Base-by-base conservation (phyloP, 164 flowering plant genomes). In the Aristolochia fimbriata region DNA sequence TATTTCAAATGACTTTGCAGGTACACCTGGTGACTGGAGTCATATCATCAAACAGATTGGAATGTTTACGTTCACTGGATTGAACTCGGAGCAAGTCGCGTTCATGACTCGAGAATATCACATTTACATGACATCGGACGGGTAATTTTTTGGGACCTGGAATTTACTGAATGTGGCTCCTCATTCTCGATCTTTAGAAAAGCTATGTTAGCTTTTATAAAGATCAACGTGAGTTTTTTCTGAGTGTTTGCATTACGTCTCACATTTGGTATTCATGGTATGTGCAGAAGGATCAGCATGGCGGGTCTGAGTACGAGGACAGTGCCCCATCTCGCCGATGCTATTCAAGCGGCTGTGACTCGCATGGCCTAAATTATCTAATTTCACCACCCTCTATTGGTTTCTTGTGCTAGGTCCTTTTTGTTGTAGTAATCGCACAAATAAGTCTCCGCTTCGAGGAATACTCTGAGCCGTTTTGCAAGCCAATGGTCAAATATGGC, bases 31-130 rank as follows among this genome's bases (percentile, higher is more conserved):
- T 60, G 96, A 94, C 64, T 94, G 99, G 99, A 94, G 91, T 72
- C 99, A 94, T 77, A 94, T 94, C 56, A 74, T 88, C 65, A 94
- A 91, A 78, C 99, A 94, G 74, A 91, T 94, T 46, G 99, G 99
- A 46, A 94, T 94, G 99, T 94, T 91, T 37, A 94, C 99, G 45
- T 94, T 94, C 81, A 91, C 97, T 0, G 99, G 99, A 61, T 74
- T 94, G 77, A 87, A 87, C 68, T 19, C 78, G 0, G 77, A 81
- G 66, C 99, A 91, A 75, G 99, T 94, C 55, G 76, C 78, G 15
- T 94, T 91, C 77, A 90, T 94, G 96, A 88, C 88, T 13, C 82
- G 66, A 74, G 99, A 94, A 68, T 94, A 80, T 72, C 99, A 94
- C 67, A 77, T 94, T 60, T 94, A 91, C 80, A 85, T 94, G 97